Base-by-base conservation (phyloP, 1,139 yeast genomes). In the Zygoascus hellenicus region DNA sequence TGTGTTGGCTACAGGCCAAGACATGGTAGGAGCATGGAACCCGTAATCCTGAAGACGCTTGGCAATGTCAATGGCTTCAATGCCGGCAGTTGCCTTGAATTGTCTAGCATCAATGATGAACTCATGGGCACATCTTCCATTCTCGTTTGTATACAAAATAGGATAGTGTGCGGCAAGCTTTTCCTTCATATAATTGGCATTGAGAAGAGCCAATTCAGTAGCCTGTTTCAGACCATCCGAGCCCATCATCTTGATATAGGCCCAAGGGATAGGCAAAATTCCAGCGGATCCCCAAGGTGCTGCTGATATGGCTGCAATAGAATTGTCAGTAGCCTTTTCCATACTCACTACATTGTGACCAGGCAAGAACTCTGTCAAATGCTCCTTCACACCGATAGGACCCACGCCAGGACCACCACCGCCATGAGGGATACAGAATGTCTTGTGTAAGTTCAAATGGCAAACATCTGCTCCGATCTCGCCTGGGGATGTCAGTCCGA, bases 381-480 rank as follows among this genome's bases (percentile, higher is more conserved):
- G 96, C 50, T 75, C 71, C 60, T 83, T 84, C 54, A 90, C 97
- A 75, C 97, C 89, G 52, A 92, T 94, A 50, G 98, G 97, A 9
- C 97, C 98, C 64, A 90, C 95, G 60, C 97, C 98, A 39, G 98
- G 98, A 43, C 98, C 98, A 65, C 98, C 98, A 62, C 98, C 98
- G 61, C 98, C 98, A 65, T 92, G 98, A 52, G 96, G 95, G 63
- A 92, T 89, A 43, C 97, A 92, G 73, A 92, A 92, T 1, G 98
- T 92, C 72, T 92, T 92, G 74, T 92, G 98, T 63, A 92, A 75
- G 66, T 92, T 92, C 71, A 92, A 77, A 64, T 92, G 98, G 69
- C 98, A 92, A 41, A 92, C 97, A 69, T 92, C 98, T n/a, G 97
- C 97, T 47, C 97, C 97, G 60, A 92, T 74, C 64, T 89, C 97